phyloP scores from a whole-genome alignment of 106 monocot genomes.

The Hemerocallis citrina region DNA sequence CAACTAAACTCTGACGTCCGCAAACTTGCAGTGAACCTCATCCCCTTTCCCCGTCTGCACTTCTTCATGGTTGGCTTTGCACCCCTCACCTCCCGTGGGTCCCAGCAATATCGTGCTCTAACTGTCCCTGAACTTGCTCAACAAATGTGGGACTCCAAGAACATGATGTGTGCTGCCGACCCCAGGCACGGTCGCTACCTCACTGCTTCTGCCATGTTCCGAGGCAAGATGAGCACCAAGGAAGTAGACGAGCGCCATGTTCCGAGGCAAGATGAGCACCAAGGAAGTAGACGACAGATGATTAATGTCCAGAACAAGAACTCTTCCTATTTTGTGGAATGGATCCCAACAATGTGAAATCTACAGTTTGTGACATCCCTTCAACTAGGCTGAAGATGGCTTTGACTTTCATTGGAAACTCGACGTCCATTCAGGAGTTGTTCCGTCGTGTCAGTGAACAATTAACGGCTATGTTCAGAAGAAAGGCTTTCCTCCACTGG shows the following conservation, averaged over 20 bases:
- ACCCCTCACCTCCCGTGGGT: constrained; percentile 30
- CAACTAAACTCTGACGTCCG: constrained; percentile 17
- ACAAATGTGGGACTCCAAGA: constrained; percentile 45
- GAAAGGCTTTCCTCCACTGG: no score
- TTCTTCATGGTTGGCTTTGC: constrained; percentile 23
- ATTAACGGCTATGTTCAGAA: no score
- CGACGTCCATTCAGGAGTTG: constrained; percentile 8
- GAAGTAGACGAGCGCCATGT: constrained; percentile 37
- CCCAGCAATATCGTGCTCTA: constrained; percentile 39
- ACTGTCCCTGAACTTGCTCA: constrained; percentile 36
- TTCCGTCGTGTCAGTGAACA: no score
- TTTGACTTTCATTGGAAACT: constrained; percentile 22
- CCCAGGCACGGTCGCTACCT: constrained; percentile 41
- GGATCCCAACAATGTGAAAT: constrained; percentile 55
- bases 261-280: constrained; percentile 40
- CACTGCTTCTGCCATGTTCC: constrained; percentile 23
- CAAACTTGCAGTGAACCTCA: constrained; percentile 8
- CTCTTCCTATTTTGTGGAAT: constrained; percentile 52
- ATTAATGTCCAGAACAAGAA: constrained; percentile 54
- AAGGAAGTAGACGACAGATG: constrained; percentile 55
- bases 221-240: constrained; percentile 48
- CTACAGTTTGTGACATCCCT: constrained; percentile 41
- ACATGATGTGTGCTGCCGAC: constrained; percentile 47
- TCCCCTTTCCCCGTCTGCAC: constrained; percentile 19
- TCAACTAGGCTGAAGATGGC: constrained; percentile 30